Conservation (phyloP, 1,284 basidiomycete genomes). For the Heimioporus retisporus region DNA sequence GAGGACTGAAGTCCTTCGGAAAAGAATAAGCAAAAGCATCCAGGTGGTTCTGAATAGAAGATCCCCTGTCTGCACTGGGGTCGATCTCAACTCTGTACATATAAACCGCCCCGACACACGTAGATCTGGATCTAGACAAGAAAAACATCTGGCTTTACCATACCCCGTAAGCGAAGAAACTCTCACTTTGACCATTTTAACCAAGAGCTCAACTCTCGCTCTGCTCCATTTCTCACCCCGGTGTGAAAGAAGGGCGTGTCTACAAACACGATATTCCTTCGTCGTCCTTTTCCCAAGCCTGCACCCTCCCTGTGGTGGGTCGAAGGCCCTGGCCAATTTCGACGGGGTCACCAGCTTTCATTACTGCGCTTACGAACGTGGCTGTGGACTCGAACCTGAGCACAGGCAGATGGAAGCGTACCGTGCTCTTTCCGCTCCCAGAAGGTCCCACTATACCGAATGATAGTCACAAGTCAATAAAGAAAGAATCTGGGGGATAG, state of each 20-base stretch:
- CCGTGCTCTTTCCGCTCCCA: conserved; percentile 27
- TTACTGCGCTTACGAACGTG: conserved; percentile 19
- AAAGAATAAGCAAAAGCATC: conserved; percentile 18
- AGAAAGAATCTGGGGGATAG: no score
- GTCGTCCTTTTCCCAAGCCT: background rate
- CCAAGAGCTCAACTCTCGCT: conserved; percentile 14
- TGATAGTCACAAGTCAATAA: conserved; percentile 16
- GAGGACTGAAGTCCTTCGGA: conserved; percentile 3
- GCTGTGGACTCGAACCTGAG: background rate
- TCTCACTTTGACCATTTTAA: conserved; percentile 20
- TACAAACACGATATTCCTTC: conserved; percentile 30
- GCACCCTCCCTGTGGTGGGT: conserved; percentile 3
- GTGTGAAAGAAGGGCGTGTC: conserved; percentile 30
- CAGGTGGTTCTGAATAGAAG: conserved; percentile 21
- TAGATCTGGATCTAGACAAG: conserved; percentile 21
- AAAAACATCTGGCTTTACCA: background rate
- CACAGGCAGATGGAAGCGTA: conserved; percentile 19
- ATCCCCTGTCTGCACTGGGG: background rate
- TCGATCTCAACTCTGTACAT: conserved; percentile 24
- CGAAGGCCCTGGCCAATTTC: background rate
- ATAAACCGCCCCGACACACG: conserved; percentile 25
- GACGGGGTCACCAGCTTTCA: background rate
- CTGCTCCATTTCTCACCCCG: background rate
- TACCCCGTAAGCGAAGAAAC: background rate
- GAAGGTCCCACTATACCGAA: conserved; percentile 33